Base-by-base conservation (phyloP, 73 alveolate species). In the Breviolum minutum region DNA sequence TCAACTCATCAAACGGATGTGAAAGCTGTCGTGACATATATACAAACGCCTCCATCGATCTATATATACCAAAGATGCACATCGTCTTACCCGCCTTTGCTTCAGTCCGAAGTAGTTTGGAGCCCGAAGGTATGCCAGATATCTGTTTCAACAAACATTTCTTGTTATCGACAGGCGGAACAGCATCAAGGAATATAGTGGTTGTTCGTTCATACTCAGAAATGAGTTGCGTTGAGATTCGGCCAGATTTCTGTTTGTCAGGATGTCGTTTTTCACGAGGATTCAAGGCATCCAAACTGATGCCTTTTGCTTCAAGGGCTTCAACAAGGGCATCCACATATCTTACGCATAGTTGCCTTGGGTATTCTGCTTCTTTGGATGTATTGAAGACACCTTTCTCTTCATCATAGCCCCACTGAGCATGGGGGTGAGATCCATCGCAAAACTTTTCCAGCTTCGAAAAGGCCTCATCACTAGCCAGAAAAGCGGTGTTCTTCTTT, bases 301-400 rank as follows among this genome's bases (percentile, higher is more conserved):
- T 24, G n/a, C 2, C 70, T 13, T 13, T 13, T 13, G 74, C 17
- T 66, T 66, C 74, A 17, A 13, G 74, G 11, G 11, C 24, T 17
- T 13, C 74, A 17, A 13, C 17, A 7, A 32, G 70, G 32, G 32
- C 69, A 40, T 80, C 32, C 29, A 6, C 10, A 48, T 32, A 40
- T 8, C 4, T 48, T n/a, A 12, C 68, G 20, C 88, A 40, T 12
- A 77, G 9, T 8, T 26, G 63, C 24, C 48, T 27, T 13, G 88
- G 88, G 30, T 80, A 80, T 20, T 80, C 70, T 69, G 88, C 88
- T 24, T 80, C 88, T 20, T 80, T 80, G 8, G 88, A 64, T 12
- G 88, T 80, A 69, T 80, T 80, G 70, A 30, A 80, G 6, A 10
- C 30, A 9, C 29, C 8, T 9, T 69, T 69, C 6, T 6, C 9